Evolutionary conservation across 169 alveolate species (phyloP).

Genomic region (Eimeria sp.): DNA sequence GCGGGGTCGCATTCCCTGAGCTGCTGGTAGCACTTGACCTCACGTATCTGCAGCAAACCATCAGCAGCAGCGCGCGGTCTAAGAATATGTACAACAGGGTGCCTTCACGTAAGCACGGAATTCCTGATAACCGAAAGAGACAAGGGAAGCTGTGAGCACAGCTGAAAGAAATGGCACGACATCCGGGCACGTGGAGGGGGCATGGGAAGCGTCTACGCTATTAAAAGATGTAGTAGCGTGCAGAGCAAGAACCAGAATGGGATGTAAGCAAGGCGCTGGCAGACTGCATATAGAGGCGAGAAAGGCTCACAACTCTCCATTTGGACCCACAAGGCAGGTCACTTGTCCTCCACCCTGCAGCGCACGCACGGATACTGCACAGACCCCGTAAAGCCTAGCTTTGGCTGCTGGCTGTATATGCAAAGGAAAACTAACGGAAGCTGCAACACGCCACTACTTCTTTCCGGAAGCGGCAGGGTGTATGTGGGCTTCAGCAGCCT

Average conservation of each 20-base stretch:
- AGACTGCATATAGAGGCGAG: neutral
- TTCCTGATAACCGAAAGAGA: neutral
- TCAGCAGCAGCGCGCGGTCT: neutral
- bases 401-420: neutral
- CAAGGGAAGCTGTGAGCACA: neutral
- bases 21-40: conserved; percentile 8
- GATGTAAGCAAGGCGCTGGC: neutral
- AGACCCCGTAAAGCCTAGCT: neutral
- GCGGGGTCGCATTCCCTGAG: neutral
- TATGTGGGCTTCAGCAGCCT: neutral
- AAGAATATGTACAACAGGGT: neutral
- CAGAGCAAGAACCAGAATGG: neutral
- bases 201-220: neutral
- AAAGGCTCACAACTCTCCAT: conserved; percentile 33
- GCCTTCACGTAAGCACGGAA: neutral
- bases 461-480: neutral
- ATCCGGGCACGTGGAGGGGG: neutral
- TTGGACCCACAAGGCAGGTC: neutral
- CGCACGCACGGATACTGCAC: neutral
- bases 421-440: neutral
- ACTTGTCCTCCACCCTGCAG: conserved; percentile 49
- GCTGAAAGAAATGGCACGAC: neutral
- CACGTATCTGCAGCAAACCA: conserved; percentile 5
- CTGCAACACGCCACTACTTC: neutral
- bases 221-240: neutral